Conservation (phyloP, 2,329 filamentous ascomycete genomes). For the Penicillium griseofulvum region DNA sequence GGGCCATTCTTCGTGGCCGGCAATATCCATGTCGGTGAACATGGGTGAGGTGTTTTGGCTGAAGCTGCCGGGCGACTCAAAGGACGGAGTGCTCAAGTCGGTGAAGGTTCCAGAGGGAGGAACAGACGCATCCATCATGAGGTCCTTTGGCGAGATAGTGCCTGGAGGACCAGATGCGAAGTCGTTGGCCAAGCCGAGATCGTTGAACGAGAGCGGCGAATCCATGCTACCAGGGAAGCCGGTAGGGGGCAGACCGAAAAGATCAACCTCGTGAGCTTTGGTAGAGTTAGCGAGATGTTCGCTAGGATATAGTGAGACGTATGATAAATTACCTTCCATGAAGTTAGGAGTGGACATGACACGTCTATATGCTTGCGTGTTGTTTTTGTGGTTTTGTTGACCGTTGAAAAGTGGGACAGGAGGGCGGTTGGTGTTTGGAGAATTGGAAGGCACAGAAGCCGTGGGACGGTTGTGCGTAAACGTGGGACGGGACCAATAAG, state of each 20-base stretch:
- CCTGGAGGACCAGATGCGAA: slow-evolving; percentile 40
- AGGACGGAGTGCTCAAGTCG: slow-evolving; percentile 76
- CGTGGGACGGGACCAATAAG: slow-evolving; percentile 38
- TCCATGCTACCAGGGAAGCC: slow-evolving; percentile 17
- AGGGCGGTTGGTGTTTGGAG: slow-evolving; percentile 36
- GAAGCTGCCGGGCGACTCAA: slow-evolving; percentile 70
- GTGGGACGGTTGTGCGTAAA: slow-evolving; percentile 33
- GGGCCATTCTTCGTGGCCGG: slow-evolving; percentile 62
- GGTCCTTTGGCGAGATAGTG: slow-evolving; percentile 82
- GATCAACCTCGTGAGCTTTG: slow-evolving; percentile 22
- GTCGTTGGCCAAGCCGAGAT: slow-evolving; percentile 23
- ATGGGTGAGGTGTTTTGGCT: slow-evolving; percentile 76
- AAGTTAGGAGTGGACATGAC: slow-evolving; percentile 43
- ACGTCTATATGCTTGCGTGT: slow-evolving; percentile 29
- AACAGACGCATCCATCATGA: slow-evolving; percentile 71
- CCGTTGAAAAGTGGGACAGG: slow-evolving; percentile 42
- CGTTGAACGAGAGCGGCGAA: slow-evolving; percentile 16
- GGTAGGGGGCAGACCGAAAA: slow-evolving; percentile 32
- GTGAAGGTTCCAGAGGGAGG: slow-evolving; percentile 81
- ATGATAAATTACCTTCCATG: slow-evolving; percentile 39
- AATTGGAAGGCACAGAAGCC: slow-evolving; percentile 41
- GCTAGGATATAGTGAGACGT: not conserved
- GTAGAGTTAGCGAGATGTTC: slow-evolving; percentile 15
- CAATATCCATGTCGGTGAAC: slow-evolving; percentile 61
- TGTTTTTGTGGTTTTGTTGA: slow-evolving; percentile 32